These are phyloP conservation scores for Metarhizium guizhouense DNA, from an alignment of 2,329 filamentous ascomycete species.

Conservation along the genomic window DNA sequence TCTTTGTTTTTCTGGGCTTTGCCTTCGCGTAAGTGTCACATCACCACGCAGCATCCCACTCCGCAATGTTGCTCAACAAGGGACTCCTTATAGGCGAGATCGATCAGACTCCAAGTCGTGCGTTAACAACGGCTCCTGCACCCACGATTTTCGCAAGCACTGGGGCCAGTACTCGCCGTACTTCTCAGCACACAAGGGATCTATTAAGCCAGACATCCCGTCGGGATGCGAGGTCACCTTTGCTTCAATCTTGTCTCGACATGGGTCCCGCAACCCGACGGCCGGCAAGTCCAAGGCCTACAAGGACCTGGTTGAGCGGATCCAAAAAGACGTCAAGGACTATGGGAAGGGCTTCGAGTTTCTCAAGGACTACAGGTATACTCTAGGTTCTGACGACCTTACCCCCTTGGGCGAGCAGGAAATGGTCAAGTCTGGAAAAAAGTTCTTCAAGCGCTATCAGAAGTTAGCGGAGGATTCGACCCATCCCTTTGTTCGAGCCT, in stretches of 20 bases:
- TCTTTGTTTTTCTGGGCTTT: constrained; percentile 8
- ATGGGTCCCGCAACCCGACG: constrained; percentile 79
- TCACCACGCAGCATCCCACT: background rate
- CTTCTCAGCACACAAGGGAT: constrained; percentile 59
- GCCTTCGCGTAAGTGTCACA: constrained; percentile 10
- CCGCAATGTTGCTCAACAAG: background rate
- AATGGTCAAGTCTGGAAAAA: constrained; percentile 64
- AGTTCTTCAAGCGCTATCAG: constrained; percentile 68
- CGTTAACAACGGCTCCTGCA: constrained; percentile 33
- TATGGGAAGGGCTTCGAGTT: constrained; percentile 62
- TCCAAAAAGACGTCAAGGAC: constrained; percentile 47
- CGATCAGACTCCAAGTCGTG: constrained; percentile 1
- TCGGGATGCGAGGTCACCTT: constrained; percentile 66
- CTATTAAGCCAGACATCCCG: constrained; percentile 52
- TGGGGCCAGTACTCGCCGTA: constrained; percentile 90
- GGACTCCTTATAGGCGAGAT: constrained; percentile 5
- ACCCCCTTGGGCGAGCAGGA: constrained; percentile 58
- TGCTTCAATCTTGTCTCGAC: constrained; percentile 71
- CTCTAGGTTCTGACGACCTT: constrained; percentile 59
- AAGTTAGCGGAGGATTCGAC: constrained; percentile 40
- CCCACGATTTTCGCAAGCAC: constrained; percentile 49
- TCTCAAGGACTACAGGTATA: constrained; percentile 62
- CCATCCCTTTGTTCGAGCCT: constrained; percentile 63
- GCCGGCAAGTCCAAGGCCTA: constrained; percentile 56
- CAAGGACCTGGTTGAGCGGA: constrained; percentile 50